phyloP scores from a whole-genome alignment of 805 yeast species.

The Saccharomycopsis selenospora region DNA sequence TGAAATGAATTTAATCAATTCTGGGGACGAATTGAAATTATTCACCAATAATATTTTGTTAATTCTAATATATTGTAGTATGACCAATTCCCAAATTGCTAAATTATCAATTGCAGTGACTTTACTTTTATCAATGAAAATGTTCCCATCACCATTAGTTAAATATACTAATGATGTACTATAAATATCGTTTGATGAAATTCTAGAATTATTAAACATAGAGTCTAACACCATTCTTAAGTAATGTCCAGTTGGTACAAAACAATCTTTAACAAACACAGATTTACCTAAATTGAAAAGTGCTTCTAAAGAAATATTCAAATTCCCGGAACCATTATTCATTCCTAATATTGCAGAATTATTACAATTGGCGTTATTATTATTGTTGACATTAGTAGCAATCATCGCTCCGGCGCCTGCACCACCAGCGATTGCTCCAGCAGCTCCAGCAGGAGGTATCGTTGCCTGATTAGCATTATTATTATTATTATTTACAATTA shows the following conservation, averaged over 20 bases:
- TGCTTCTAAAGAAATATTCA: slow-evolving; percentile 50
- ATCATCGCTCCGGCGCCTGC: not conserved
- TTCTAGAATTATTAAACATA: slow-evolving; percentile 57
- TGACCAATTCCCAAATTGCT: slow-evolving; percentile 20
- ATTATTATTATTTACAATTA: no score
- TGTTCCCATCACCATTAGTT: slow-evolving; percentile 20
- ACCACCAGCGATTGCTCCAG: not conserved
- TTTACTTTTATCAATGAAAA: slow-evolving; percentile 19
- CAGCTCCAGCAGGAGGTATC: not conserved
- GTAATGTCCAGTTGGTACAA: slow-evolving; percentile 76
- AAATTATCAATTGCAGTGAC: slow-evolving; percentile 20
- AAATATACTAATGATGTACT: slow-evolving; percentile 17
- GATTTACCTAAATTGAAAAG: slow-evolving; percentile 73
- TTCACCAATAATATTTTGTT: slow-evolving; percentile 16
- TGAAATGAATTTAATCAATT: slow-evolving; percentile 19
- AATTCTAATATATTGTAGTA: slow-evolving; percentile 19
- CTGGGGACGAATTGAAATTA: slow-evolving; percentile 19
- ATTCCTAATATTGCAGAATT: not conserved
- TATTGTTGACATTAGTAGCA: not conserved
- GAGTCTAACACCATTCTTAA: slow-evolving; percentile 72
- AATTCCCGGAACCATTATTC: slow-evolving; percentile 7
- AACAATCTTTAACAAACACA: slow-evolving; percentile 74
- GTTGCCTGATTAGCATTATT: not conserved
- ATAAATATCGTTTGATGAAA: slow-evolving; percentile 45
- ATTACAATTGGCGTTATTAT: no score